Conservation (phyloP, 345 rosid species). For the Gossypium herbaceum region DNA sequence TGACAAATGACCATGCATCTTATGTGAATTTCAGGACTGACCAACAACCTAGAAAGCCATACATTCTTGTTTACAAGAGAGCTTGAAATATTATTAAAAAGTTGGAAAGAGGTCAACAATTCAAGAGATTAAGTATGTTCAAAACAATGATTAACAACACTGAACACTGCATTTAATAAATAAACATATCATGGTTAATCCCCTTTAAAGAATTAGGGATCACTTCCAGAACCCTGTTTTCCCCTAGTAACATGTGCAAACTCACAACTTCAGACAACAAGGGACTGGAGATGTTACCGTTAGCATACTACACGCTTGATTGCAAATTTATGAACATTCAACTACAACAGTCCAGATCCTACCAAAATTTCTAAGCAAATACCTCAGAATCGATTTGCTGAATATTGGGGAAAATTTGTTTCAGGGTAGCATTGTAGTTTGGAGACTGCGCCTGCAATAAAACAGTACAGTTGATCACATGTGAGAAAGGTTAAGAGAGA, state of each 20-base stretch:
- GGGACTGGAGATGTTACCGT: not conserved
- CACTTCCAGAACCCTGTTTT: not conserved
- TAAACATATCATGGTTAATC: not conserved
- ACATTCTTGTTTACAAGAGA: not conserved
- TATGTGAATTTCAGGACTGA: not conserved
- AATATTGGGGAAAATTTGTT: slow-evolving; percentile 62
- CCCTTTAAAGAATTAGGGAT: not conserved
- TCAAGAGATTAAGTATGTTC: not conserved
- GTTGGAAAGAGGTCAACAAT: not conserved
- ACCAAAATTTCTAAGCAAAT: slow-evolving; percentile 28
- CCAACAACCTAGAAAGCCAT: not conserved
- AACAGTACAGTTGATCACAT: slow-evolving; percentile 6
- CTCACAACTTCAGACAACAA: not conserved
- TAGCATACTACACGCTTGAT: not conserved
- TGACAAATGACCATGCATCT: not conserved
- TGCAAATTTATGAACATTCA: not conserved
- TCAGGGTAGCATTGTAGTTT: slow-evolving; percentile 44
- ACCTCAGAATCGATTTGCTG: slow-evolving; percentile 80
- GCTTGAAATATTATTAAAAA: not conserved
- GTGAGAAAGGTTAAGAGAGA: not conserved
- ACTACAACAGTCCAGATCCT: not conserved
- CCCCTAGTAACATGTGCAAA: not conserved
- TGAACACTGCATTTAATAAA: not conserved
- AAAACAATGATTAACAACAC: not conserved
- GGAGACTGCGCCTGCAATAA: slow-evolving; percentile 65